Evolutionary conservation across 1,139 yeast genomes (phyloP), one percentile per base, ranked within the genome.

Genomic region (Nakaseomyces delphensis): DNA sequence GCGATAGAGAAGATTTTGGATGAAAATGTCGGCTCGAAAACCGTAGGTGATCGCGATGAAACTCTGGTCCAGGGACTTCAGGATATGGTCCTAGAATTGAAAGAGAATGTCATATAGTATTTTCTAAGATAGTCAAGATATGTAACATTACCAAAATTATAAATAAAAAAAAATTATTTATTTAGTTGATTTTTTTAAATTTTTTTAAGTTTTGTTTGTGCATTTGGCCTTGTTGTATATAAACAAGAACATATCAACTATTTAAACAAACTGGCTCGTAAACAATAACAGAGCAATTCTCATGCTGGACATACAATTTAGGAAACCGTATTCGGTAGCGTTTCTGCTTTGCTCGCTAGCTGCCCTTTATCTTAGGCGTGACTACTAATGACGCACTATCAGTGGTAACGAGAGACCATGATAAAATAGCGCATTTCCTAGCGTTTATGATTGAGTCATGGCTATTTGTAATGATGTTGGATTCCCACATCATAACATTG

Each of bases 401-500:
- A 3, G 67, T 65, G 62, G 48, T 75, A 7, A 66, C 68, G 0
- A 56, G 74, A 11, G 53, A 52, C 2, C 70, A 77, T 53, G 84
- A 78, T 52, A 78, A 78, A 55, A 31, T 67, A 10, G 53, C 74
- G 2, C 84, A 78, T 54, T 73, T 71, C 43, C 10, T 51, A 5
- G 70, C 70, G 9, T 78, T 78, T 53, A 55, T 65, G 41, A 43
- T 70, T 0, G 66, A 77, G 11, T 73, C 83, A 0, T 55, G 62
- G 28, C 70, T 76, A 44, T 74, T 77, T 54, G 70, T 70, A 52
- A 70, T 68, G 55, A 51, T 46, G 18, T 38, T 51, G 27, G 49
- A 29, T 2, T 15, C 40, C n/a, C 32, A 25, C 23, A 38, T 15
- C 13, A 20, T 33, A 33, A 11, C 11, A 10, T 3, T 21, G 4